Conservation (phyloP, 345 rosid species). For the Salix caprea region DNA sequence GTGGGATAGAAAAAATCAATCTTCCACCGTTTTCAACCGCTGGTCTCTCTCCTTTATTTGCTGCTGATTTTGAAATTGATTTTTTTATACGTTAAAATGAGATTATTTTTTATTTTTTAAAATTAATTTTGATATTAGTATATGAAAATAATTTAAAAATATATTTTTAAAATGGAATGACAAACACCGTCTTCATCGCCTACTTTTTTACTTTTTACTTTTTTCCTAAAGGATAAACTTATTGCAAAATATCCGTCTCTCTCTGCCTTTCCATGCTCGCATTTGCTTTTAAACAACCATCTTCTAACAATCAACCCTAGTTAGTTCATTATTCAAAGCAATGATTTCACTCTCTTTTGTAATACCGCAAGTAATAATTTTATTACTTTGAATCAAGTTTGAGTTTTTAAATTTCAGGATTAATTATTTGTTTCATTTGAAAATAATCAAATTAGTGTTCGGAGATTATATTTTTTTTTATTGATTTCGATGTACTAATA, state of each 20-base stretch:
- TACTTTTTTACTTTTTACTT: conserved; percentile 1
- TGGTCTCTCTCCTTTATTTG: no score
- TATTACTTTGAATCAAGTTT: background rate
- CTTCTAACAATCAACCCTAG: background rate
- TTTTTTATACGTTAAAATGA: no score
- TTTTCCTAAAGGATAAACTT: conserved; percentile 18
- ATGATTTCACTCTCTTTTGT: background rate
- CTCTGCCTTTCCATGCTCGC: conserved; percentile 1
- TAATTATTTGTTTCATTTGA: no score
- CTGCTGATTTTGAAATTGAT: no score
- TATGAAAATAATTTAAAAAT: no score
- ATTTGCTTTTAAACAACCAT: background rate
- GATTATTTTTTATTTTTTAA: no score
- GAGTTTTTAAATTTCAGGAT: background rate
- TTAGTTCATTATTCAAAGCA: background rate
- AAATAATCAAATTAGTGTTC: no score
- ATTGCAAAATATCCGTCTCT: conserved; percentile 20
- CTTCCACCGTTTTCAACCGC: conserved; percentile 34
- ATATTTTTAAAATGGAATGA: no score
- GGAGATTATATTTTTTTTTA: no score
- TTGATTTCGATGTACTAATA: no score
- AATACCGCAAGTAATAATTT: no score
- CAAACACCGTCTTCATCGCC: background rate
- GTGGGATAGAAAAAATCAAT: background rate
- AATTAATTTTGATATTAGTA: no score